Conservation (phyloP, 2,329 filamentous ascomycete species). For the Colletotrichum echinochloae region DNA sequence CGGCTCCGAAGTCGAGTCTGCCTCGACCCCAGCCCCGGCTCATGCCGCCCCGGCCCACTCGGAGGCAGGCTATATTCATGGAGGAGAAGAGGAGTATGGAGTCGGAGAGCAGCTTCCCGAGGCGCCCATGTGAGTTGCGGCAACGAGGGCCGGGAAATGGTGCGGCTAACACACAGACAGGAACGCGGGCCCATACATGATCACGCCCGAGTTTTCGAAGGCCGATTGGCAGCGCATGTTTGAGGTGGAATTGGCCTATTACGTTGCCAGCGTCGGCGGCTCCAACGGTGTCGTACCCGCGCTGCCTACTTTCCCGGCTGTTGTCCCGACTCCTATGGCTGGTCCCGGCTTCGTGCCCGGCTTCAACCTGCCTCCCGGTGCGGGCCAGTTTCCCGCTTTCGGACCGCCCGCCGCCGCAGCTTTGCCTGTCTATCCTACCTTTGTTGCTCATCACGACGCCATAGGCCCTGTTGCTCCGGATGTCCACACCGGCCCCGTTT, state of each 20-base stretch:
- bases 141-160: neutral
- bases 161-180: neutral
- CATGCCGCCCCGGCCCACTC: neutral
- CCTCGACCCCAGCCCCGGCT: neutral
- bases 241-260: neutral
- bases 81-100: neutral
- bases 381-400: neutral
- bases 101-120: neutral
- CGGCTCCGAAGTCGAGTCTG: neutral
- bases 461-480: neutral
- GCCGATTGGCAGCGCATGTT: fast-evolving
- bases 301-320: too few species aligned
- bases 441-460: fast-evolving
- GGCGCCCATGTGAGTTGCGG: neutral
- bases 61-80: neutral
- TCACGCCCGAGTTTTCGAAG: fast-evolving
- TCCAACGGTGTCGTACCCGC: too few species aligned
- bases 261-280: too few species aligned
- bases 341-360: neutral
- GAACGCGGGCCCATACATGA: neutral
- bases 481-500: too few species aligned
- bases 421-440: too few species aligned
- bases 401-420: neutral
- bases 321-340: too few species aligned
- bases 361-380: neutral